Conservation (phyloP, 495 filamentous ascomycete genomes). For the Penicillium odoratum region DNA sequence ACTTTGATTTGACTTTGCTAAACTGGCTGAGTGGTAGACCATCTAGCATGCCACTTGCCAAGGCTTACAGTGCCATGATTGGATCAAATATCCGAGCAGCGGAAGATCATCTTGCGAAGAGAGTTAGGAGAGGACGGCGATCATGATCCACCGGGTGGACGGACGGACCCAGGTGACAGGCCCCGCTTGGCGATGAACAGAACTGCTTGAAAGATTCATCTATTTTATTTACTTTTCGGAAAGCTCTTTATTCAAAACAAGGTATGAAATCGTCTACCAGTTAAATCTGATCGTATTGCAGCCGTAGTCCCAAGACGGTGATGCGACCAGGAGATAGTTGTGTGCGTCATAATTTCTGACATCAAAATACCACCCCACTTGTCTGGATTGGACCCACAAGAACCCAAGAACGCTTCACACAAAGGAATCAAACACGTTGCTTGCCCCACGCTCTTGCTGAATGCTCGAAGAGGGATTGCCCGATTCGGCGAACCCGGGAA, state of each 20-base stretch:
- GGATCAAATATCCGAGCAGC: background rate
- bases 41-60: background rate
- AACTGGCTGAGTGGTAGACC: background rate
- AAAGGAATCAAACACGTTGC: slow-evolving; percentile 1
- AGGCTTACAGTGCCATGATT: background rate
- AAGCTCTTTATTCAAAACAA: background rate
- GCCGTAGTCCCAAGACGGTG: background rate
- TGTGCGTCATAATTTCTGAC: background rate
- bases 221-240: background rate
- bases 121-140: background rate
- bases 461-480: slow-evolving; percentile 2
- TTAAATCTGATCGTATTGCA: background rate
- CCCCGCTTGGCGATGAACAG: too few relatives aligned
- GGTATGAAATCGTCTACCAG: background rate
- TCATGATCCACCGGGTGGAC: slow-evolving; percentile 1
- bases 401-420: background rate
- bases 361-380: background rate
- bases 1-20: slow-evolving; percentile 1
- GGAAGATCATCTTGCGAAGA: background rate
- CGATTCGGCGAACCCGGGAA: slow-evolving; percentile 10
- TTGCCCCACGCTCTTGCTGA: background rate
- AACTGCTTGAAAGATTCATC: background rate
- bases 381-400: background rate
- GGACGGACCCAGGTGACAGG: background rate
- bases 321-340: background rate